These are phyloP conservation scores for Metroxylon sagu DNA, from an alignment of 176 grass and related monocot genomes.

Conservation along the genomic window DNA sequence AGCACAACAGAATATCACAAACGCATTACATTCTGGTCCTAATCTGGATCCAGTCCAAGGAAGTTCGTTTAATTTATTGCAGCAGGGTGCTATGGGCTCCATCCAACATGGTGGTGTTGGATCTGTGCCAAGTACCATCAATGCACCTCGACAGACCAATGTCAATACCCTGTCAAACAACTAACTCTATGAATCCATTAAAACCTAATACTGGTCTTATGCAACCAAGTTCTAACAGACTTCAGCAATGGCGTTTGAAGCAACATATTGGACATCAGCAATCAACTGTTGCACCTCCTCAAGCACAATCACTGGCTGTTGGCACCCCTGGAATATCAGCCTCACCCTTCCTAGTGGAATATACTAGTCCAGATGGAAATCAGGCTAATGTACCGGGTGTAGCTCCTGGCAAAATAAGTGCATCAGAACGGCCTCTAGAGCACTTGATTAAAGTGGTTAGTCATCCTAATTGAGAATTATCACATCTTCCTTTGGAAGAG, in stretches of 20 bases:
- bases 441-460: background rate
- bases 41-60: background rate
- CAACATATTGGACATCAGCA: constrained; percentile 15
- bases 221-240: constrained; percentile 48
- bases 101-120: background rate
- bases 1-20: background rate
- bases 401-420: background rate
- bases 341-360: constrained; percentile 3
- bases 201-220: constrained; percentile 48
- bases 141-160: background rate
- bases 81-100: background rate
- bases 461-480: background rate
- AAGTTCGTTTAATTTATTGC: background rate
- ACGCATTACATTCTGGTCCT: background rate
- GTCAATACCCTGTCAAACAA: background rate
- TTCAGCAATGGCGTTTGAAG: constrained; percentile 33
- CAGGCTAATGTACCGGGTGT: background rate
- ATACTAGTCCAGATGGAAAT: constrained; percentile 1
- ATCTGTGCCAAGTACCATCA: background rate
- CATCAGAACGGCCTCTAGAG: background rate
- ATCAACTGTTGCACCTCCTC: background rate
- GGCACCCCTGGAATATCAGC: constrained; percentile 12
- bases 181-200: constrained; percentile 38
- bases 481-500: no score
- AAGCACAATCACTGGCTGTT: background rate